phyloP scores from a whole-genome alignment of 1,284 basidiomycete genomes.

The Ustilago shanxiensis region DNA sequence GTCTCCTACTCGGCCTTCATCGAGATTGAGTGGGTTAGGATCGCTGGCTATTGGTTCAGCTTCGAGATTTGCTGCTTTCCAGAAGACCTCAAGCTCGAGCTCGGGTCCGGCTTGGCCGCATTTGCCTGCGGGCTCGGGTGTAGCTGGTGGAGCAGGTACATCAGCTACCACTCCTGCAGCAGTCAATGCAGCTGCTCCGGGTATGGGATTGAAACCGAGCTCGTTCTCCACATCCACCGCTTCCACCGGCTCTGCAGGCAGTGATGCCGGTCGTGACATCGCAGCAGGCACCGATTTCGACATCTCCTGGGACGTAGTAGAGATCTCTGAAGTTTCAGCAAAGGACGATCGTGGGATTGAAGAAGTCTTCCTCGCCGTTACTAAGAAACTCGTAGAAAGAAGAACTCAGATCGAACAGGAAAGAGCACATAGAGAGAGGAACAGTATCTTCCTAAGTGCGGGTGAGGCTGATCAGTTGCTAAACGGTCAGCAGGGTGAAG shows the following conservation, averaged over 20 bases:
- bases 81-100: too few species aligned
- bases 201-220: conserved; percentile 19
- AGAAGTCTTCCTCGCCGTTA: conserved; percentile 56
- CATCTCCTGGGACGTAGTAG: conserved; percentile 43
- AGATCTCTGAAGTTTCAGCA: conserved; percentile 58
- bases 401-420: conserved; percentile 48
- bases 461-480: conserved; percentile 9
- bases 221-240: conserved; percentile 31
- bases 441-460: conserved; percentile 38
- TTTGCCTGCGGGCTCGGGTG: not conserved
- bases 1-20: conserved; percentile 81
- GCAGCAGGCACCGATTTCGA: conserved; percentile 10
- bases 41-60: conserved; percentile 57
- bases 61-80: conserved; percentile 34
- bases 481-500: not conserved
- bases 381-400: conserved; percentile 56
- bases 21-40: conserved; percentile 77
- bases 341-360: conserved; percentile 56
- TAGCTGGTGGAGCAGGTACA: not conserved
- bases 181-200: not conserved
- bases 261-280: conserved; percentile 18
- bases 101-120: conserved; percentile 19
- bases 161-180: not conserved
- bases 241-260: conserved; percentile 30
- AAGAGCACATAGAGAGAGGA: conserved; percentile 23